A percentile compares a stretch with the other conserved stretches of the same genome.
phyloP scores from a whole-genome alignment of 805 yeast genomes.

The Schwanniomyces pseudopolymorphus region DNA sequence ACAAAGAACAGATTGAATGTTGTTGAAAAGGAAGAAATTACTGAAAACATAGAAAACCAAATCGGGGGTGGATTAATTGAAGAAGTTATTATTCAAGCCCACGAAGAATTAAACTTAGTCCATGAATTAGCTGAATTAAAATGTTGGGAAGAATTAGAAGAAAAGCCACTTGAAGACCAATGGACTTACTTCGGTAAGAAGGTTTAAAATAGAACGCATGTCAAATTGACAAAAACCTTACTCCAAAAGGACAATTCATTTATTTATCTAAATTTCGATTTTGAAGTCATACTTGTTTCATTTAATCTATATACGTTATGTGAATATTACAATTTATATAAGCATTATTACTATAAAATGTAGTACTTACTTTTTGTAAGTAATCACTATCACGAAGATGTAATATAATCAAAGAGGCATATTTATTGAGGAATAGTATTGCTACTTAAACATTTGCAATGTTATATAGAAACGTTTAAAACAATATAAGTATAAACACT shows the following conservation, averaged over 20 bases:
- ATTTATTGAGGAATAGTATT: background rate
- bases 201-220: constrained; percentile 27
- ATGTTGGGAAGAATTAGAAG: constrained; percentile 78
- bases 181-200: constrained; percentile 81
- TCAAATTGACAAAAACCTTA: background rate
- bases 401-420: background rate
- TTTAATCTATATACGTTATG: background rate
- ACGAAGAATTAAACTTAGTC: constrained; percentile 72
- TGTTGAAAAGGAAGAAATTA: constrained; percentile 61
- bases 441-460: background rate
- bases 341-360: too few relatives aligned
- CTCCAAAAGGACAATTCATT: background rate
- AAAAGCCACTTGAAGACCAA: constrained; percentile 75
- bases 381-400: background rate
- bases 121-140: constrained; percentile 67
- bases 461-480: background rate
- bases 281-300: background rate
- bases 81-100: constrained; percentile 79
- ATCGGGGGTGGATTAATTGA: constrained; percentile 85
- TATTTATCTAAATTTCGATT: background rate
- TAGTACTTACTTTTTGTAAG: too few relatives aligned
- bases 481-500: background rate
- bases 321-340: background rate
- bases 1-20: constrained; percentile 67
- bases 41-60: constrained; percentile 64